A percentile compares a stretch with the other conserved stretches of the same genome.
phyloP scores from a whole-genome alignment of 345 rosid species.

The Gossypium thurberi region DNA sequence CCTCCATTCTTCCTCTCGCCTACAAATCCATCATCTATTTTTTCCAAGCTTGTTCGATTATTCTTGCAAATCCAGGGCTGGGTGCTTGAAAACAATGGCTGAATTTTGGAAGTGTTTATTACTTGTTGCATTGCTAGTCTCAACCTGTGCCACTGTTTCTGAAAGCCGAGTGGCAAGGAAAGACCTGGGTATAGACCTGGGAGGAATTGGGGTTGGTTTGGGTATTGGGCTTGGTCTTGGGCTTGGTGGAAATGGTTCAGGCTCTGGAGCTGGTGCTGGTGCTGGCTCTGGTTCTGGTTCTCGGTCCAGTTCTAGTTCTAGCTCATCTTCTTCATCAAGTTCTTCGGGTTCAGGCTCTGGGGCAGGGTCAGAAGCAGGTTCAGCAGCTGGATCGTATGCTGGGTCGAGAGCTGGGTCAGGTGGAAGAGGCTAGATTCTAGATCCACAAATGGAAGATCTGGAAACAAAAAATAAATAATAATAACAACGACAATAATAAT shows the following conservation, averaged over 20 bases:
- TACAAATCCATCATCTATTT: background rate
- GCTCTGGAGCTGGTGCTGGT: slow-evolving; percentile 60
- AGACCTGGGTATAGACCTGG: slow-evolving; percentile 71
- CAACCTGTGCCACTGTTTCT: slow-evolving; percentile 23
- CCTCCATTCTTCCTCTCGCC: background rate
- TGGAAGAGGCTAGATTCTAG: slow-evolving; percentile 19
- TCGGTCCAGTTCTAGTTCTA: slow-evolving; percentile 45
- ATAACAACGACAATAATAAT: background rate
- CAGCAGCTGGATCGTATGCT: slow-evolving; percentile 62
- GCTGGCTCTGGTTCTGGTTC: slow-evolving; percentile 52
- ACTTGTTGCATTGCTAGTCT: slow-evolving; percentile 26
- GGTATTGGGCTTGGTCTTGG: slow-evolving; percentile 69
- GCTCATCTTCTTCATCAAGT: slow-evolving; percentile 40
- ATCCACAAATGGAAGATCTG: background rate
- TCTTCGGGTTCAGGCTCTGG: slow-evolving; percentile 39
- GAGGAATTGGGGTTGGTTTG: slow-evolving; percentile 63
- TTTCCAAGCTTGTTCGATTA: background rate
- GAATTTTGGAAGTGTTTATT: slow-evolving; percentile 19
- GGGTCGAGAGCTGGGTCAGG: slow-evolving; percentile 67
- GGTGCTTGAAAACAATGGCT: slow-evolving; percentile 16
- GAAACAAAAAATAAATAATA: background rate
- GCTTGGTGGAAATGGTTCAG: slow-evolving; percentile 55
- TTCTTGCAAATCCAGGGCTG: background rate
- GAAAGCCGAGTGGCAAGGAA: slow-evolving; percentile 63
- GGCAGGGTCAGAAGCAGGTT: slow-evolving; percentile 66